Base-by-base conservation (phyloP, 495 filamentous ascomycete genomes). In the Pseudoneurospora amorphoporcata region DNA sequence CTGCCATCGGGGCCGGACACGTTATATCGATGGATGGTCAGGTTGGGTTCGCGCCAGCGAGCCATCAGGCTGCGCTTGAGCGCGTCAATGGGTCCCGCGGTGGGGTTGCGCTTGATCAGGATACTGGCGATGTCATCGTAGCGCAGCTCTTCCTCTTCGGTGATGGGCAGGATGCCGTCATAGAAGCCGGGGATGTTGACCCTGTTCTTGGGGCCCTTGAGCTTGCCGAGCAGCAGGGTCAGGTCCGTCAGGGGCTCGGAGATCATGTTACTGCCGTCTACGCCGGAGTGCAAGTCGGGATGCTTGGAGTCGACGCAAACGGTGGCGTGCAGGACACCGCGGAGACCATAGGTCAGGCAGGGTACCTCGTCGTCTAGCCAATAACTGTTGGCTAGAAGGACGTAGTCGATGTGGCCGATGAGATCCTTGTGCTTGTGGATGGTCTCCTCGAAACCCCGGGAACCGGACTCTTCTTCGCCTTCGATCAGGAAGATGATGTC, bases 341-440 rank as follows among this genome's bases (percentile, higher is more conserved):
- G 87, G 3, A 97, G 85, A 8, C 95, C 95, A 75, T 99, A 99
- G 1, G 96, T 99, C 41, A 99, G 83, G 80, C 95, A 98, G 1
- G 95, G 95, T 8, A 94, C 92, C 72, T 94, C 92, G 78, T 99
- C 95, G 78, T 98, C 93, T 3, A 99, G 86, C 95, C 95, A 99
- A 83, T 99, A 98, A 81, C 94, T 97, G 82, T 98, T 98, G 0
- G 95, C 95, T 6, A 98, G 82, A 2, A 99, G 82, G 45, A 99
- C 94, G 86, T 93, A 98, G 81, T 98, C 94, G 3, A 98, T 88
- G 17, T 92, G 85, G 2, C 95, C 95, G 74, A 99, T 95, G 19
- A 91, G 84, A n/a, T 88, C 85, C 79, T 95, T 95, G 78, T 95
- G 88, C 53, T 87, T 83, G 45, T 86, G 88, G 37, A 99, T 88